These are phyloP conservation scores for Elsinoe batatas DNA, from an alignment of 2,329 filamentous ascomycete species.

Conservation along the genomic window DNA sequence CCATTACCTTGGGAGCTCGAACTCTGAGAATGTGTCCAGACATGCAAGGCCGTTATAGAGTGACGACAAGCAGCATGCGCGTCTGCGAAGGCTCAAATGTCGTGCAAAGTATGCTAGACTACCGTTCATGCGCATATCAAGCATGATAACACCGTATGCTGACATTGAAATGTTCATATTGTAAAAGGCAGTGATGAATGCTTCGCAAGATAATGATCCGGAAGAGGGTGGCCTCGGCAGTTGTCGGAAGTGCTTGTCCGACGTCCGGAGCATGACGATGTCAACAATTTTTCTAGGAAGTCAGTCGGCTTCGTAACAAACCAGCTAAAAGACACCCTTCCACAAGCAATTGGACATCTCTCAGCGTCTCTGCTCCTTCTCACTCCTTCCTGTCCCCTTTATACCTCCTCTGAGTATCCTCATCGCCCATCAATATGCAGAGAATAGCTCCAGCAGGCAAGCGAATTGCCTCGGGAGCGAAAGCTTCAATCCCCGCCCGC, in stretches of 20 bases:
- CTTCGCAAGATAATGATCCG: not conserved
- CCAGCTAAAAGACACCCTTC: not conserved
- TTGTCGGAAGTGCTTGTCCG: not conserved
- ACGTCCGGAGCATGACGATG: slow-evolving; percentile 6
- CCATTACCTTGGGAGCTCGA: too few species aligned
- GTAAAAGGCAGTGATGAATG: too few species aligned
- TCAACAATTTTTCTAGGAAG: slow-evolving; percentile 7
- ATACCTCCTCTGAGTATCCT: not conserved
- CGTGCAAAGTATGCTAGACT: too few species aligned
- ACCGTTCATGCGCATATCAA: not conserved
- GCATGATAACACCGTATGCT: not conserved
- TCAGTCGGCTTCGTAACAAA: not conserved
- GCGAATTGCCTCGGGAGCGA: slow-evolving; percentile 12
- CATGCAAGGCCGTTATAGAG: not conserved
- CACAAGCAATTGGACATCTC: not conserved
- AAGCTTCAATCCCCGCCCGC: slow-evolving; percentile 13
- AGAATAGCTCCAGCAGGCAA: slow-evolving; percentile 1
- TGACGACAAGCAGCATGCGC: not conserved
- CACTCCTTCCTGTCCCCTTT: not conserved
- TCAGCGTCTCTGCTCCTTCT: not conserved
- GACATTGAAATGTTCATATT: not conserved
- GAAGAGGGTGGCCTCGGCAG: not conserved
- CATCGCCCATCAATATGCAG: slow-evolving; percentile 3
- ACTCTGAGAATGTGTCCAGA: not conserved
- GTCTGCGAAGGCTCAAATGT: too few species aligned